These are phyloP conservation scores for Mortierella sp. DNA, from an alignment of 371 early-diverging fungal genomes.

Conservation along the genomic window DNA sequence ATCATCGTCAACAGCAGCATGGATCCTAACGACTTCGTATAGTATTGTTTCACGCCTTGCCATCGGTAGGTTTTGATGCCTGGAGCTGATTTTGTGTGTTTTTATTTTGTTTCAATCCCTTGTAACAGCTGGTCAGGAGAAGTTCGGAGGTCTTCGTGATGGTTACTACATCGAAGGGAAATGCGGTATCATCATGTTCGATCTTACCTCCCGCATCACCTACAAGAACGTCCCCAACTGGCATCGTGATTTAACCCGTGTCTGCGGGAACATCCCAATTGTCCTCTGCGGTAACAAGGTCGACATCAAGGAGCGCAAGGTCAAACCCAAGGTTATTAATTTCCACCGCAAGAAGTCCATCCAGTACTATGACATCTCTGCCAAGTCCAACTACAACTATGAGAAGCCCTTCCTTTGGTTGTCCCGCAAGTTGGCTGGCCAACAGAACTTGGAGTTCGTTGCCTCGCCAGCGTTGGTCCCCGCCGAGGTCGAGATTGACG, in stretches of 20 bases:
- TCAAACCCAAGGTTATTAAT: constrained; percentile 99
- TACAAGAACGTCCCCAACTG: constrained; percentile 99
- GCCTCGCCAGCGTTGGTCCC: constrained; percentile 98
- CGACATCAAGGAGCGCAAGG: constrained; percentile 99
- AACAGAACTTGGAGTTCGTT: constrained; percentile 96
- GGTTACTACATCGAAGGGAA: constrained; percentile 99
- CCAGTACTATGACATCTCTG: constrained; percentile 99
- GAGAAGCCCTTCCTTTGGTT: constrained; percentile 99
- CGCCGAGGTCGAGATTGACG: constrained; percentile 95
- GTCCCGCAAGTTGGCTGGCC: constrained; percentile 96
- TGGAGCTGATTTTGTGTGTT: background rate
- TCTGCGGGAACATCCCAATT: constrained; percentile 99
- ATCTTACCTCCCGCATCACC: constrained; percentile 99
- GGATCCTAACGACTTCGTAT: background rate
- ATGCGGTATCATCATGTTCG: constrained; percentile 99
- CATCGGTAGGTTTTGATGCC: background rate
- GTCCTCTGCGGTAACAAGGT: constrained; percentile 99
- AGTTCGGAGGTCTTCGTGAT: constrained; percentile 99
- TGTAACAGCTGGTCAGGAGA: constrained; percentile 97
- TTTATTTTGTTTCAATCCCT: too few species aligned
- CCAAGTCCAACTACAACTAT: constrained; percentile 99
- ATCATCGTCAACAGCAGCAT: background rate
- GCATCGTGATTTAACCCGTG: constrained; percentile 99
- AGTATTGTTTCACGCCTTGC: background rate
- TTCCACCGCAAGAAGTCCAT: constrained; percentile 99